Evolutionary conservation across 2,329 filamentous ascomycete species (phyloP).

Genomic region (Talaromyces pinophilus): DNA sequence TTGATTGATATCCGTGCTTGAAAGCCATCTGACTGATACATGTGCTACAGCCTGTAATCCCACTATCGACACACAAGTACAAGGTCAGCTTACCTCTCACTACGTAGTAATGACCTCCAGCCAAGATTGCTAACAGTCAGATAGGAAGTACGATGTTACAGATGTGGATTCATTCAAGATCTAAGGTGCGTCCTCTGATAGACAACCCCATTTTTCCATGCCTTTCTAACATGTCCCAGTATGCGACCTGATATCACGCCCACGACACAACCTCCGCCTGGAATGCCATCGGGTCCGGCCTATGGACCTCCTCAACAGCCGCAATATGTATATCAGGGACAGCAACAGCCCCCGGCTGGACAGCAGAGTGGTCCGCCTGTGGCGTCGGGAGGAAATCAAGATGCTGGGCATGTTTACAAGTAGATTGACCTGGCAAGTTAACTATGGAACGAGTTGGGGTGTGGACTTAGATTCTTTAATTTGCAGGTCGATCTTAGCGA

Average conservation of each 20-base stretch:
- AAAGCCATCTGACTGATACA: not conserved
- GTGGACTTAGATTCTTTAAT: not conserved
- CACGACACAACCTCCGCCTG: conserved; percentile 37
- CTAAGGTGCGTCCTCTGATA: conserved; percentile 32
- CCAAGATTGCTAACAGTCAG: conserved; percentile 23
- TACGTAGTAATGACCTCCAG: not conserved
- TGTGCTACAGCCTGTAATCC: conserved; percentile 39
- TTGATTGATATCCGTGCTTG: not conserved
- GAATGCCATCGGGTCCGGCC: conserved; percentile 31
- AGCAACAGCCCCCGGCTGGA: conserved; percentile 8
- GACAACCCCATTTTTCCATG: not conserved
- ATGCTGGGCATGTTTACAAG: conserved; percentile 19
- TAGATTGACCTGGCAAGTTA: not conserved
- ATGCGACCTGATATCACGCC: conserved; percentile 43
- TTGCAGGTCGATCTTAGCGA: not conserved
- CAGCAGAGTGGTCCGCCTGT: not conserved
- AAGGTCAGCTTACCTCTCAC: conserved; percentile 30
- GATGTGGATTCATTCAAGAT: conserved; percentile 42
- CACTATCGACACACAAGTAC: conserved; percentile 43
- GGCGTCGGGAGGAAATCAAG: conserved; percentile 15
- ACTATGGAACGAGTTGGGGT: not conserved
- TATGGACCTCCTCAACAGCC: conserved; percentile 13
- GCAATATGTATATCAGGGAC: conserved; percentile 1
- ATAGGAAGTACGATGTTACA: conserved; percentile 43
- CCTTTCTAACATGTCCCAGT: conserved; percentile 25